Conservation (phyloP, 2,329 filamentous ascomycete genomes). For the Sporothrix humicola region DNA sequence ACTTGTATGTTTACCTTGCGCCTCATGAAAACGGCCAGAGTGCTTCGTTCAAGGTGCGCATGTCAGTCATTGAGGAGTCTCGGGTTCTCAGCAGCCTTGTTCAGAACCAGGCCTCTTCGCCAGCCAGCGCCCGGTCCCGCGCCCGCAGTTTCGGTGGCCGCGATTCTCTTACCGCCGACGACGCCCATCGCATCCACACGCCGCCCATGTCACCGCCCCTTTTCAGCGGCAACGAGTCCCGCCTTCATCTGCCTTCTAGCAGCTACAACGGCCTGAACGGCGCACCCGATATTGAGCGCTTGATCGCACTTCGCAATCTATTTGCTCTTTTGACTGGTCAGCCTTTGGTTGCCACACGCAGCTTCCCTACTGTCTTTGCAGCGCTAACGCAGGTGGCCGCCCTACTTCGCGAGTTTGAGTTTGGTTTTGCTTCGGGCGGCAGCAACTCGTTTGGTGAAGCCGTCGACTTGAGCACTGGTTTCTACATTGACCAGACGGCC, state of each 20-base stretch:
- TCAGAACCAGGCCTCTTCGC: conserved; percentile 50
- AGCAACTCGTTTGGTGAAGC: conserved; percentile 64
- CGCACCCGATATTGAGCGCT: conserved; percentile 57
- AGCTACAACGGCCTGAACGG: conserved; percentile 43
- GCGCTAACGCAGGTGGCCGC: conserved; percentile 61
- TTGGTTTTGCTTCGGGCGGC: conserved; percentile 62
- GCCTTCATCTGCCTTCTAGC: conserved; percentile 60
- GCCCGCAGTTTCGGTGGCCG: conserved; percentile 56
- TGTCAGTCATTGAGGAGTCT: conserved; percentile 60
- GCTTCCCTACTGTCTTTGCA: conserved; percentile 58
- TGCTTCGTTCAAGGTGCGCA: conserved; percentile 66
- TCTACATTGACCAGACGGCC: conserved; percentile 76
- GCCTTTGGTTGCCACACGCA: conserved; percentile 64
- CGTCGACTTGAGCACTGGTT: conserved; percentile 69
- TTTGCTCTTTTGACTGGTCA: conserved; percentile 70
- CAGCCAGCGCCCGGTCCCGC: conserved; percentile 45
- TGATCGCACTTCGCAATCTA: conserved; percentile 66
- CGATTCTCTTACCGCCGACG: conserved; percentile 55
- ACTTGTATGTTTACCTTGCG: conserved; percentile 63
- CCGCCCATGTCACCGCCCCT: conserved; percentile 49
- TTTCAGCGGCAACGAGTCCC: conserved; percentile 51
- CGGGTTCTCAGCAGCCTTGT: conserved; percentile 61
- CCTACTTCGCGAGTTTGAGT: conserved; percentile 63
- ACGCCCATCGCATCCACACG: conserved; percentile 51
- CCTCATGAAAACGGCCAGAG: conserved; percentile 56